Evolutionary conservation across 495 filamentous ascomycete genomes (phyloP), one percentile per base, ranked within the genome.

Genomic region (Jackrogersella multiformis): DNA sequence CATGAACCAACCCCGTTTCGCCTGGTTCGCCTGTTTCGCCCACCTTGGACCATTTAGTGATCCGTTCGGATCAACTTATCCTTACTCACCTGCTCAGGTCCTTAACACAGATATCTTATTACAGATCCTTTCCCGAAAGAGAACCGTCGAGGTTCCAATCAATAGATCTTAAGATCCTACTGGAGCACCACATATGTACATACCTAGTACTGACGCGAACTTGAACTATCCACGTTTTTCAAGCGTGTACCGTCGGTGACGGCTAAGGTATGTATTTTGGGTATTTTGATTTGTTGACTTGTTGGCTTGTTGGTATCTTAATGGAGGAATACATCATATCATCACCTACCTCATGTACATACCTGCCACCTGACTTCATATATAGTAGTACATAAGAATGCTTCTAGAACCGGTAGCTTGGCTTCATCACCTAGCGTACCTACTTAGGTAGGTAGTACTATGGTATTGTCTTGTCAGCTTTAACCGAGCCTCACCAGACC

Each of bases 401-500:
- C 46, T 60, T 66, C 63, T 49, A 66, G 56, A 66, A 60, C 26
- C 23, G 26, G 38, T 57, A n/a, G 64, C 51, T 30, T 61, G 42
- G 52, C 57, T 39, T 56, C 42, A 38, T 46, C 23, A 38, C 16
- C 16, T 28, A 16, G n/a, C 13, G 10, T 38, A 38, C 35, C 35
- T 38, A 38, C 10, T 38, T 38, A 38, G 3, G n/a, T n/a, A n/a
- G n/a, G n/a, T n/a, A n/a, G n/a, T n/a, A n/a, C n/a, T n/a, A n/a
- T n/a, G n/a, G n/a, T n/a, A 15, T 12, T 48, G 13, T 12, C 23
- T 28, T 41, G 44, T 51, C 42, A 67, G 52, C 64, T 45, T 57
- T 62, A 68, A 62, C 57, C 64, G 64, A 46, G 53, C 53, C 59
- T 36, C 55, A 56, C 24, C 1, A 53, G 49, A 55, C 63, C 63